Conservation (phyloP, 2,329 filamentous ascomycete species). For the Geosmithia flava region DNA sequence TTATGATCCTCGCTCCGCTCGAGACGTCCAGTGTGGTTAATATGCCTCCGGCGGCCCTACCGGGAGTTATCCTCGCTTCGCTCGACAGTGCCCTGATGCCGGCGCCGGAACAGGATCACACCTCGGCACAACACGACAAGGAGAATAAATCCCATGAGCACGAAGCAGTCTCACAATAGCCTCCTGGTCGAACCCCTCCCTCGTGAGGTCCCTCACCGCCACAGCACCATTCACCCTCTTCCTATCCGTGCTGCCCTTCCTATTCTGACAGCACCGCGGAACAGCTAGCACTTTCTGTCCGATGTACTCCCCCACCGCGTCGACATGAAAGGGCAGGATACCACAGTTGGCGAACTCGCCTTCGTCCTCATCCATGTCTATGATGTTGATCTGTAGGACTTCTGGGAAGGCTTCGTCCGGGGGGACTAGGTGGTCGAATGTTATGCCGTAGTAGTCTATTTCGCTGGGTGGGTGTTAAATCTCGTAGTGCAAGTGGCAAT, state of each 20-base stretch:
- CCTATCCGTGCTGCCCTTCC: slow-evolving; percentile 2
- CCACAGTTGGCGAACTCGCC: slow-evolving; percentile 19
- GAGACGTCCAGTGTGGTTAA: too few species aligned
- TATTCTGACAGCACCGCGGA: slow-evolving; percentile 4
- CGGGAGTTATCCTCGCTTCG: too few species aligned
- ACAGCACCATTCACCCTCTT: slow-evolving; percentile 1
- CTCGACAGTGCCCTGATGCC: too few species aligned
- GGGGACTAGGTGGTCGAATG: too few species aligned
- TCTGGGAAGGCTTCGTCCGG: too few species aligned
- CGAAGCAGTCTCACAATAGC: slow-evolving; percentile 2
- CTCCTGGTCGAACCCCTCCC: slow-evolving; percentile 2
- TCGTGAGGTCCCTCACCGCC: slow-evolving; percentile 1
- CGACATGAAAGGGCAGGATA: slow-evolving; percentile 17
- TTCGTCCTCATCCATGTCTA: slow-evolving; percentile 10
- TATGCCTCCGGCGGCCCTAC: too few species aligned
- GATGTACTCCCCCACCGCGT: slow-evolving; percentile 21
- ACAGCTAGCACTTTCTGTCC: slow-evolving; percentile 18
- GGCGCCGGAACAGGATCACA: too few species aligned
- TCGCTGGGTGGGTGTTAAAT: too few species aligned
- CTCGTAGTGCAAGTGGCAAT: too few species aligned
- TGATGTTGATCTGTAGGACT: slow-evolving; percentile 5
- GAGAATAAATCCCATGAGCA: slow-evolving; percentile 1
- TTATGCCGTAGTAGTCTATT: too few species aligned
- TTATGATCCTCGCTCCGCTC: too few species aligned
- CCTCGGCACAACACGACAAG: not conserved